Evolutionary conservation across 2,329 filamentous ascomycete species (phyloP), one percentile per base, ranked within the genome.

Genomic region (Leptographium flavum): DNA sequence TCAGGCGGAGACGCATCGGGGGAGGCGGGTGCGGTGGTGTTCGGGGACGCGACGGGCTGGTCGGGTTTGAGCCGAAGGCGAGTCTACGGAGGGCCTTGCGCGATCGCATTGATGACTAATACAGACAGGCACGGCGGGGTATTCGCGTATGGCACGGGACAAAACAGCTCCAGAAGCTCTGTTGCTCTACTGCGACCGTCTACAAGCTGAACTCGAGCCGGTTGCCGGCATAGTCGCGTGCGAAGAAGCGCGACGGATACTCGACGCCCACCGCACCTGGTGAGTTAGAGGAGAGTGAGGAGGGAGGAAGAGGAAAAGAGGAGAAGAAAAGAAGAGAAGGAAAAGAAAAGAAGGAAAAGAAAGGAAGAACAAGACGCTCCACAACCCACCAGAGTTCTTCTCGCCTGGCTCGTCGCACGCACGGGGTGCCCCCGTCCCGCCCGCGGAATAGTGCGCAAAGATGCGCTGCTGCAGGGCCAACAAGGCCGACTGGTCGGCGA

Each of bases 231-330:
- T 65, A 76, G 50, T 76, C 71, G 47, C 73, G 66, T 1, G 73
- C 75, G 56, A 81, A 81, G 57, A 81, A 81, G 14, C 77, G 63
- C 31, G 60, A 63, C 0, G 76, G 76, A 53, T 77, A 79, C 56
- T 80, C 76, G 1, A 69, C 67, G 0, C 73, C 74, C 53, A 73
- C 62, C 0, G 63, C 58, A 3, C 73, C 56, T 53, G 35, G 39
- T 35, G 22, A 32, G 27, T 25, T 14, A 22, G 30, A 35, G 21
- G 15, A 25, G 19, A 35, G 21, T 2, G 19, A 21, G 11, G 17
- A 41, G 28, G 23, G 27, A 2, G 17, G 6, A 4, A 6, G 5
- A 36, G 13, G 14, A 8, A 30, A 17, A 10, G 14, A 10, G 19
- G 25, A 33, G 19, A 17, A 39, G 10, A 46, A 22, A 23, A 35